A percentile compares a stretch with the other conserved stretches of the same genome.
Conservation (phyloP, 176 grass and related monocot species). For the Oryza glaberrima region DNA sequence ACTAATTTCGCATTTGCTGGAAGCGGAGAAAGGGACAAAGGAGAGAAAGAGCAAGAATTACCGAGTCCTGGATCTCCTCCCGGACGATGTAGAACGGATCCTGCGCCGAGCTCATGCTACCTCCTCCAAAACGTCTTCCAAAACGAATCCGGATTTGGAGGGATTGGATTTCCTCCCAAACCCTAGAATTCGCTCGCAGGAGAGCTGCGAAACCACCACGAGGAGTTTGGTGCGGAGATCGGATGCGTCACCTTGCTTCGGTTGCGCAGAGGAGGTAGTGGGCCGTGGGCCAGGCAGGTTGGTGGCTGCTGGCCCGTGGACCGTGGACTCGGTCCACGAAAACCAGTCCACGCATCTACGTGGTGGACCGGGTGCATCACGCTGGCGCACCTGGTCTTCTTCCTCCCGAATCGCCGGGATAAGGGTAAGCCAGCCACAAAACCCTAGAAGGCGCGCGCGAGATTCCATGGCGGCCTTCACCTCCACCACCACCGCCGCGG, state of each 20-base stretch:
- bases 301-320: neutral
- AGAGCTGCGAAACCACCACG: neutral
- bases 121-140: neutral
- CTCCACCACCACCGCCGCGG: neutral
- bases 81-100: conserved; percentile 71
- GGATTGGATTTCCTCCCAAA: conserved; percentile 1
- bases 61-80: conserved; percentile 66
- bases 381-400: neutral
- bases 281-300: neutral
- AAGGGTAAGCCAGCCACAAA: conserved; percentile 30
- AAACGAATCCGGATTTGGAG: neutral
- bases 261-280: neutral
- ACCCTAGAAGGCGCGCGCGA: conserved; percentile 11
- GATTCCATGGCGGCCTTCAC: conserved; percentile 47
- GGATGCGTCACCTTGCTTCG: neutral
- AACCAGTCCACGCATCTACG: neutral
- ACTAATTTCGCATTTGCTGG: neutral
- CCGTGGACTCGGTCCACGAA: conserved; percentile 9
- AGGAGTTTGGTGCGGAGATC: neutral
- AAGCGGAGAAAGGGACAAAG: neutral
- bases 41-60: neutral
- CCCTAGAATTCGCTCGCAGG: conserved; percentile 13
- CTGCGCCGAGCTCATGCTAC: conserved; percentile 51
- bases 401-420: conserved; percentile 28
- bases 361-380: neutral